These are phyloP conservation scores for Trichophyton benhamiae DNA, from an alignment of 2,329 filamentous ascomycete genomes.

Conservation along the genomic window DNA sequence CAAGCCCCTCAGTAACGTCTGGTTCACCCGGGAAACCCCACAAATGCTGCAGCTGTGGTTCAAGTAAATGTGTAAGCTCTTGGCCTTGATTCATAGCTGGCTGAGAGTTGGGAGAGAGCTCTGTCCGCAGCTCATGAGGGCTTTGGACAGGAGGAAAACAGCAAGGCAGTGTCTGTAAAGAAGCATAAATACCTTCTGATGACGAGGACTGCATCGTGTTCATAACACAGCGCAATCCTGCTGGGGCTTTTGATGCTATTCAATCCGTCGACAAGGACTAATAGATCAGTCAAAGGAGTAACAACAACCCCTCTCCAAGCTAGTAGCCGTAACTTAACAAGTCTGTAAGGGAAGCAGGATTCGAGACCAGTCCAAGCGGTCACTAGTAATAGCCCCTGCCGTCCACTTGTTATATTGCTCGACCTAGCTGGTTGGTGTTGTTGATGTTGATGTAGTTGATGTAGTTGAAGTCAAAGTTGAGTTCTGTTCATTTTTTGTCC, in stretches of 20 bases:
- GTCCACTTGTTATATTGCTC: neutral
- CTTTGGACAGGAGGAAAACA: constrained; percentile 1
- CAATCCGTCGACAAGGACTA: neutral
- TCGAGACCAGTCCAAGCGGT: neutral
- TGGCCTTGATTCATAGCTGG: constrained; percentile 23
- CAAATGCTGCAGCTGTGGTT: constrained; percentile 21
- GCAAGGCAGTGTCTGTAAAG: constrained; percentile 14
- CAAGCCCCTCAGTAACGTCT: neutral
- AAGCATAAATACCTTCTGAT: constrained; percentile 31
- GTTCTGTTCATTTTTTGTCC: too few relatives aligned
- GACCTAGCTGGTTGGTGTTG: neutral
- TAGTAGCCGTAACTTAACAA: neutral
- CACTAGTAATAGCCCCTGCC: neutral
- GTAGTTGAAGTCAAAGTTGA: neutral
- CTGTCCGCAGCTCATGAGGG: constrained; percentile 7
- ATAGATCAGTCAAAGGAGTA: neutral
- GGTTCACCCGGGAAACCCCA: constrained; percentile 1
- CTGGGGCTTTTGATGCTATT: neutral
- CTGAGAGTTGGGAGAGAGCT: constrained; percentile 15
- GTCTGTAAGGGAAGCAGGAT: neutral
- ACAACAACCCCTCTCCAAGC: neutral
- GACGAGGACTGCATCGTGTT: constrained; percentile 8
- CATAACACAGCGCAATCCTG: neutral
- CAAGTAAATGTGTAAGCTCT: constrained; percentile 34
- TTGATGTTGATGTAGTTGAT: neutral